Evolutionary conservation across 306 rosid genomes (phyloP), one percentile per base, ranked within the genome.

Genomic region (Gillenia trifoliata): DNA sequence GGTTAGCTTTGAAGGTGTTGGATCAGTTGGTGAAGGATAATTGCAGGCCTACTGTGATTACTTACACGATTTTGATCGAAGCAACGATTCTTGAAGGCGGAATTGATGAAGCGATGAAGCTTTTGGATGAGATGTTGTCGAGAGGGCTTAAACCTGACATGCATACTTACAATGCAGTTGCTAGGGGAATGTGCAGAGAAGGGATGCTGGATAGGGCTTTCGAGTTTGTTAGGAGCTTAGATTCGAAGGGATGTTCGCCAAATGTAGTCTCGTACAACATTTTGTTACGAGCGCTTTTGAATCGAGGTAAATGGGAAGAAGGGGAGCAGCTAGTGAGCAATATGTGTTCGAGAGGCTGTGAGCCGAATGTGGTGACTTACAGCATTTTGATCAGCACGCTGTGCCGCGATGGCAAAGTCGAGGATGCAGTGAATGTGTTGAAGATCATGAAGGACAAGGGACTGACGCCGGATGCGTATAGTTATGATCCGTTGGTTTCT

Each of bases 11-110:
- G 15, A 80, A 80, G 85, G 83, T 87, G 2, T 72, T 87, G 89
- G 94, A 91, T 65, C 83, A 84, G 83, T 79, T 91, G 66, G 40
- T 89, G 88, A 82, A 78, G 12, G 92, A 91, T 43, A 83, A 85
- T 11, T 93, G 97, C 77, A 80, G 73, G 63, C 97, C 97, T 13
- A 83, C 92, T 19, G 90, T 90, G 78, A 84, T 91, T 45, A 93
- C 98, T 13, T 93, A 86, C 79, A 91, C 91, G 3, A 91, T 90
- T 64, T 80, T 93, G 90, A 91, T 93, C 16, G 96, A 93, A 68
- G 94, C 96, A 20, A 93, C 87, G 11, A 89, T 93, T 57, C 74
- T 79, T 13, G 81, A 88, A 33, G 94, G 91, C 50, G 89, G 86
- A 36, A 85, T 88, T 75, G 86, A 88, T 60, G 86, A 84, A 11